phyloP scores from a whole-genome alignment of 331 rosid genomes.

The Pyracantha coccinea region DNA sequence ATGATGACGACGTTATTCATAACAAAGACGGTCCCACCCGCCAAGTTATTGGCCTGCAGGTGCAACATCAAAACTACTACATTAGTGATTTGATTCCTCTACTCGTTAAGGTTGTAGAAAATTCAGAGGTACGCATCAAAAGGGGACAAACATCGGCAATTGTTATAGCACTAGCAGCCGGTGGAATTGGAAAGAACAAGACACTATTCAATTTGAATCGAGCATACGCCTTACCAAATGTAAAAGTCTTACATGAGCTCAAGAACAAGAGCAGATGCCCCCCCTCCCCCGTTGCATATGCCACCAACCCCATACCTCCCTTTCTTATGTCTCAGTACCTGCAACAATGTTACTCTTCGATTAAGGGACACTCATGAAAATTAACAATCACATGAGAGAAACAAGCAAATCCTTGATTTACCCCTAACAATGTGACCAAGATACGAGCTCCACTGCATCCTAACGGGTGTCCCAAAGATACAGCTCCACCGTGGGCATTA shows the following conservation, averaged over 20 bases:
- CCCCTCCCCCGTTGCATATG: conserved; percentile 98
- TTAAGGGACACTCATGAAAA: conserved; percentile 8
- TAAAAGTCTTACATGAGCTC: conserved; percentile 63
- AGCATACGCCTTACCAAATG: conserved; percentile 12
- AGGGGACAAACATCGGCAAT: too few relatives aligned
- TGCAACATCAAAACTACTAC: too few relatives aligned
- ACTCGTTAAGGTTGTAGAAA: background rate
- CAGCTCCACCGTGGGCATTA: conserved; percentile 85
- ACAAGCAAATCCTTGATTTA: conserved; percentile 15
- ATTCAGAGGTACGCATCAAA: background rate
- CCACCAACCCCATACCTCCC: conserved; percentile 81
- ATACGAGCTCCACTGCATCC: conserved; percentile 99
- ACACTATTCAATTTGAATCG: background rate
- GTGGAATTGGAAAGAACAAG: background rate
- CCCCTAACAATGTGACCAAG: conserved; percentile 87
- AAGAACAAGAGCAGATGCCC: conserved; percentile 89
- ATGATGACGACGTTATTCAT: conserved; percentile 9
- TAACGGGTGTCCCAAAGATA: conserved; percentile 91
- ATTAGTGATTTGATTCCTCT: too few relatives aligned
- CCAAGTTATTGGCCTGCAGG: conserved; percentile 47
- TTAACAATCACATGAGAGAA: background rate
- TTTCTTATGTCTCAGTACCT: conserved; percentile 75
- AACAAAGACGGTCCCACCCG: conserved; percentile 37
- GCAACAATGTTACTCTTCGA: conserved; percentile 20
- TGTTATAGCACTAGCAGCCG: too few relatives aligned